phyloP scores from a whole-genome alignment of 768 basidiomycete genomes.

The Suillus spraguei region DNA sequence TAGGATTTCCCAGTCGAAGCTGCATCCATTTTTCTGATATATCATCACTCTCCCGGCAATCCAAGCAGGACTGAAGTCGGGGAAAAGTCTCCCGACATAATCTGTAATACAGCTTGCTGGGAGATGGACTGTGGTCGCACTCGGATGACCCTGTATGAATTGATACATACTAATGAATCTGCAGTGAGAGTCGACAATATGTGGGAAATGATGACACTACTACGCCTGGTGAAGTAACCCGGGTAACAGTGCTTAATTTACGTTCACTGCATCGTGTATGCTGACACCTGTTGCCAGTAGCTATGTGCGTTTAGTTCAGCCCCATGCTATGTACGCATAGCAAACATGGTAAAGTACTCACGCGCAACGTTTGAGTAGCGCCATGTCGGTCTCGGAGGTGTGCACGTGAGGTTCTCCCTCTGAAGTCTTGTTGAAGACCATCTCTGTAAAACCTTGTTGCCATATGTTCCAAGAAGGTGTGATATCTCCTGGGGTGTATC shows the following conservation, averaged over 20 bases:
- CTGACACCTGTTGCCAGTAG: not conserved
- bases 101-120: not conserved
- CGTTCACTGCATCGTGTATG: not conserved
- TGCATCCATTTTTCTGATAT: slow-evolving; percentile 35
- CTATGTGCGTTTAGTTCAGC: not conserved
- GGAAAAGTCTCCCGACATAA: slow-evolving; percentile 43
- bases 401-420: slow-evolving; percentile 33
- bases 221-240: not conserved
- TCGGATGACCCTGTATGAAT: not conserved
- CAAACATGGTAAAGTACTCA: slow-evolving; percentile 19
- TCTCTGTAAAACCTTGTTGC: slow-evolving; percentile 34
- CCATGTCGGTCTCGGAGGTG: slow-evolving; percentile 29
- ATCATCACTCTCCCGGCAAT: slow-evolving; percentile 24
- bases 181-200: not conserved
- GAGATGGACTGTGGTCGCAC: not conserved
- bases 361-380: slow-evolving; percentile 39
- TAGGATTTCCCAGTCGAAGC: slow-evolving; percentile 33
- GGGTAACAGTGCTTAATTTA: not conserved
- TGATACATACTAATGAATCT: not conserved
- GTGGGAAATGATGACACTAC: not conserved
- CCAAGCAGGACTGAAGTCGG: slow-evolving; percentile 32
- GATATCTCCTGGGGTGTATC: slow-evolving; percentile 18
- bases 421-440: slow-evolving; percentile 46
- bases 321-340: not conserved
- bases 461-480: slow-evolving; percentile 24